phyloP scores from a whole-genome alignment of 495 filamentous ascomycete species.

The Chaetomium tenue region DNA sequence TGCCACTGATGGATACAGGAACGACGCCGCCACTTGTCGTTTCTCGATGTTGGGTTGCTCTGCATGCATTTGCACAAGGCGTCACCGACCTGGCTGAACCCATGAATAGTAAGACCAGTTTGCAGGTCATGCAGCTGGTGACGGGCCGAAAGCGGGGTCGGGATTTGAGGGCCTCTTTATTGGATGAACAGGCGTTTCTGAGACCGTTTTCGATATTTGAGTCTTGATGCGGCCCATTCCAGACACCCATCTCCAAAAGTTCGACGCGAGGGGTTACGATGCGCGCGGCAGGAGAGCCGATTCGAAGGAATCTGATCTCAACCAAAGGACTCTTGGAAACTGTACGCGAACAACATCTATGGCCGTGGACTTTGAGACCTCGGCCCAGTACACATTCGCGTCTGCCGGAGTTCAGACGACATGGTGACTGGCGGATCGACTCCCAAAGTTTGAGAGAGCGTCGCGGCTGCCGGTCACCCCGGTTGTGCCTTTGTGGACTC shows the following conservation, averaged over 20 bases:
- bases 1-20: background rate
- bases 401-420: background rate
- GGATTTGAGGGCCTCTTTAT: background rate
- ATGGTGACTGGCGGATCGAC: background rate
- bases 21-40: background rate
- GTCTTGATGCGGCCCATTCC: background rate
- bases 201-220: background rate
- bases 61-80: constrained; percentile 17
- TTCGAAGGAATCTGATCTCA: no score
- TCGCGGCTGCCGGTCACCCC: background rate
- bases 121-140: constrained; percentile 1
- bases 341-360: no score
- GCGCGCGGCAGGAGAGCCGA: no score
- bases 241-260: no score
- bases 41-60: constrained; percentile 13
- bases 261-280: no score
- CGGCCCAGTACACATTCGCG: background rate
- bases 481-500: background rate
- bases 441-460: background rate
- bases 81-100: constrained; percentile 7
- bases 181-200: background rate
- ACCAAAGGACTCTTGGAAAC: no score
- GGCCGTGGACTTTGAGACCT: background rate
- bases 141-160: constrained; percentile 2
- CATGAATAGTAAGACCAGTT: background rate